Percentiles rank a stretch among this genome's conserved stretches.
Evolutionary conservation across 148 eudicot genomes (phyloP).

Genomic region (Tetragonia tetragonoides): DNA sequence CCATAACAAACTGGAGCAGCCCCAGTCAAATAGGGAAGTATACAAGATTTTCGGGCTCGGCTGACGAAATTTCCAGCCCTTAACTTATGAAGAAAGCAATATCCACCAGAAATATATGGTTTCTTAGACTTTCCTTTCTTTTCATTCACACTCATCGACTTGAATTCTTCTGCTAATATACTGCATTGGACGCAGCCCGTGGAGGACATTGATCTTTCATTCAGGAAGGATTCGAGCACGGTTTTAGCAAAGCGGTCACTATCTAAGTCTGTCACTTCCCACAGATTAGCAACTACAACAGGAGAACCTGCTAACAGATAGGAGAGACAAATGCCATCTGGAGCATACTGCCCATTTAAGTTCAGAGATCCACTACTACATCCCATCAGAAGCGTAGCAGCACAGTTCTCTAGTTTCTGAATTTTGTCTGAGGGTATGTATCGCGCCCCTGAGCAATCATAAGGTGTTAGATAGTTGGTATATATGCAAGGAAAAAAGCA

Average conservation of each 20-base stretch:
- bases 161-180: constrained; percentile 42
- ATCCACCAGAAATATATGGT: constrained; percentile 17
- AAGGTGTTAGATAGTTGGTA: neutral
- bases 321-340: constrained; percentile 67
- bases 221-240: constrained; percentile 63
- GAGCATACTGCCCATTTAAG: constrained; percentile 59
- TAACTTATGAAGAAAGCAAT: constrained; percentile 56
- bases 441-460: constrained; percentile 54
- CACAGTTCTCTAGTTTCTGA: constrained; percentile 65
- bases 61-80: constrained; percentile 75
- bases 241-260: constrained; percentile 90
- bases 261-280: constrained; percentile 96
- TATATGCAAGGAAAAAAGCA: neutral
- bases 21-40: constrained; percentile 69
- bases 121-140: constrained; percentile 41
- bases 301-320: constrained; percentile 90
- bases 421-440: constrained; percentile 70
- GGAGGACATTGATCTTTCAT: constrained; percentile 58
- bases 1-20: constrained; percentile 98
- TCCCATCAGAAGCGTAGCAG: constrained; percentile 82
- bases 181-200: constrained; percentile 56
- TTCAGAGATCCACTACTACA: constrained; percentile 82
- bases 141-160: constrained; percentile 41
- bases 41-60: constrained; percentile 76
- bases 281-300: constrained; percentile 78